Conservation (phyloP, 257 asterid genomes). For the Fraxinus anomala region DNA sequence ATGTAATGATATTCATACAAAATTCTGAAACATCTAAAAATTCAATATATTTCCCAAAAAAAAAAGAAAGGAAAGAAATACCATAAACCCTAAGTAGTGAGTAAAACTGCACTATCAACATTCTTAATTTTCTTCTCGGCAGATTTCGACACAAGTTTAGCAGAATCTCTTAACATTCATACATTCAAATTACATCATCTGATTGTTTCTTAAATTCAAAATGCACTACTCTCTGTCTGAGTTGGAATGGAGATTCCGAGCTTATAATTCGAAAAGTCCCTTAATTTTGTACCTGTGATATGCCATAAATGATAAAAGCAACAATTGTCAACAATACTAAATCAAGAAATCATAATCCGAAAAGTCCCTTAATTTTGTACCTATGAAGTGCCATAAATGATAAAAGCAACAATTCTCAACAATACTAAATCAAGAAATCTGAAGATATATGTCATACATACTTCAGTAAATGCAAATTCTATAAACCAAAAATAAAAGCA, state of each 20-base stretch:
- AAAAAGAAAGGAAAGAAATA: too few relatives aligned
- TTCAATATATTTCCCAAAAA: too few relatives aligned
- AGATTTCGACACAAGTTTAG: too few relatives aligned
- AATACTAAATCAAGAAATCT: conserved; percentile 20
- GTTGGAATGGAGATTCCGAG: conserved; percentile 77
- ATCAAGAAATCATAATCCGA: conserved; percentile 42
- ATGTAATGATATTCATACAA: too few relatives aligned
- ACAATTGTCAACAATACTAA: conserved; percentile 34
- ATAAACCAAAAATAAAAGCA: conserved; percentile 28
- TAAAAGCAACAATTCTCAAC: conserved; percentile 33
- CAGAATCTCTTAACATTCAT: too few relatives aligned
- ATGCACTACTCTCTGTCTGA: conserved; percentile 75
- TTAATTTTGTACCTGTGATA: conserved; percentile 66
- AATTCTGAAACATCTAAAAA: too few relatives aligned
- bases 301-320: conserved; percentile 33
- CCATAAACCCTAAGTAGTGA: too few relatives aligned
- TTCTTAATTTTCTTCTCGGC: too few relatives aligned
- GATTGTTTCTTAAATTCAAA: too few relatives aligned
- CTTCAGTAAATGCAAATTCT: conserved; percentile 24
- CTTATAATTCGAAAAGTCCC: conserved; percentile 62
- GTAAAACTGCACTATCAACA: too few relatives aligned
- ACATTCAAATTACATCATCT: too few relatives aligned
- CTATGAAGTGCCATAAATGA: conserved; percentile 52
- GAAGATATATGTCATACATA: conserved; percentile 10
- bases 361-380: conserved; percentile 59